A percentile compares a stretch with the other conserved stretches of the same genome.
phyloP scores from a whole-genome alignment of 2,329 filamentous ascomycete species.

The Dactylellina cionopaga region DNA sequence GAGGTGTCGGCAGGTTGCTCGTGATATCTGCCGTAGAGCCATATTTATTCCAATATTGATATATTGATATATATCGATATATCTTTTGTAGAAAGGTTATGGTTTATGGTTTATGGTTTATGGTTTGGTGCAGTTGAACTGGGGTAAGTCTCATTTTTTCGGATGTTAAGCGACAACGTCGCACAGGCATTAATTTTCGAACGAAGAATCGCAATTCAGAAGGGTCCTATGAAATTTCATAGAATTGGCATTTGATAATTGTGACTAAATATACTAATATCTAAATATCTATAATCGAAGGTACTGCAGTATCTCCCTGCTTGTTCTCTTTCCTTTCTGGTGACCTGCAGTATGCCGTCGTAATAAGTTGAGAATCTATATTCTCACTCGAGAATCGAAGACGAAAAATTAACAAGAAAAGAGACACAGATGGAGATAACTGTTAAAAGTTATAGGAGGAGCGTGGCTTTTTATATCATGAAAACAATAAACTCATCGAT shows the following conservation, averaged over 20 bases:
- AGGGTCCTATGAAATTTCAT: too few species aligned
- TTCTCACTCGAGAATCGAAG: neutral
- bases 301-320: too few species aligned
- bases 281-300: too few species aligned
- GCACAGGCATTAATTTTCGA: neutral
- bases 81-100: too few species aligned
- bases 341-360: too few species aligned
- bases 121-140: neutral
- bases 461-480: slow-evolving; percentile 22
- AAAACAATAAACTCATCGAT: slow-evolving; percentile 31
- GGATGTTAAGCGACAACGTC: neutral
- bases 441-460: slow-evolving; percentile 4
- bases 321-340: too few species aligned
- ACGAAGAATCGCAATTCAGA: neutral
- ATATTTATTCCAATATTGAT: too few species aligned
- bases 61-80: too few species aligned
- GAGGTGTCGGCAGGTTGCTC: slow-evolving; percentile 41
- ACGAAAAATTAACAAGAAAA: slow-evolving; percentile 4
- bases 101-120: too few species aligned
- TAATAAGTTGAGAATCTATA: neutral
- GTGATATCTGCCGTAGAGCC: slow-evolving; percentile 43
- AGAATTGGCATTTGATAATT: too few species aligned
- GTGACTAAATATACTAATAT: too few species aligned
- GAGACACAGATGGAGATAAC: slow-evolving; percentile 20
- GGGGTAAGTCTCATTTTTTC: neutral